Evolutionary conservation across 352 stramenopile genomes (phyloP).

Genomic region (Phytopythium montanum): DNA sequence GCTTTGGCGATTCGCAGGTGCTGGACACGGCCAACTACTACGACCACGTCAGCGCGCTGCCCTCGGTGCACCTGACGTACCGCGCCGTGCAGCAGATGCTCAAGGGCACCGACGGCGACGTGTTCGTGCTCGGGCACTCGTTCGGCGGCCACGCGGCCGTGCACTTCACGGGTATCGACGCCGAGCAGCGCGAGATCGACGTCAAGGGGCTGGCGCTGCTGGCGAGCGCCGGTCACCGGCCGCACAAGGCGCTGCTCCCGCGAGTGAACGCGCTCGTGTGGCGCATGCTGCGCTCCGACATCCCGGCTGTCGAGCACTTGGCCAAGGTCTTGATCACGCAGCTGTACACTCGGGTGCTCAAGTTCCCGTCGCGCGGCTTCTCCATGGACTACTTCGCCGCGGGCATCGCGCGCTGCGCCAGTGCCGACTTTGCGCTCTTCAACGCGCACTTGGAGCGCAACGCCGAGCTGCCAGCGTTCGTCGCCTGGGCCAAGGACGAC

Average conservation of each 20-base stretch:
- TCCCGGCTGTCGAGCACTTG: constrained; percentile 12
- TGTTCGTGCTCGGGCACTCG: constrained; percentile 64
- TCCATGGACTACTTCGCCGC: constrained; percentile 50
- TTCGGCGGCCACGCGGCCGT: constrained; percentile 58
- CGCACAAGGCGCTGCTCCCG: constrained; percentile 36
- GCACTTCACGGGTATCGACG: constrained; percentile 40
- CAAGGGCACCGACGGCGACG: constrained; percentile 15
- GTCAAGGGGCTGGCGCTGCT: constrained; percentile 50
- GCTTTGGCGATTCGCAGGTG: constrained; percentile 42
- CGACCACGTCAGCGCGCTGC: constrained; percentile 30
- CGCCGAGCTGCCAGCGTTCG: constrained; percentile 24
- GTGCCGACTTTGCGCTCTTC: constrained; percentile 41
- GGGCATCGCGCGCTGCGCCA: constrained; percentile 46
- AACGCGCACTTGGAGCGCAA: constrained; percentile 23
- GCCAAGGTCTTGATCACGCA: constrained; percentile 29
- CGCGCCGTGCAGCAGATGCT: constrained; percentile 41
- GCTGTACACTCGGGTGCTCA: constrained; percentile 43
- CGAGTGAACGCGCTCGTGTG: constrained; percentile 30
- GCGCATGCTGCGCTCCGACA: constrained; percentile 21
- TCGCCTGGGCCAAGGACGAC: constrained; percentile 63
- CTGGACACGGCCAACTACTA: constrained; percentile 39
- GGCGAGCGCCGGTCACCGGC: constrained; percentile 37
- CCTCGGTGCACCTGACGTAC: constrained; percentile 31
- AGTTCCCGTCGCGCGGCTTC: constrained; percentile 38
- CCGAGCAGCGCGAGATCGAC: constrained; percentile 19